phyloP scores from a whole-genome alignment of 2,329 filamentous ascomycete genomes.

The Paraphaeosphaeria sporulosa region DNA sequence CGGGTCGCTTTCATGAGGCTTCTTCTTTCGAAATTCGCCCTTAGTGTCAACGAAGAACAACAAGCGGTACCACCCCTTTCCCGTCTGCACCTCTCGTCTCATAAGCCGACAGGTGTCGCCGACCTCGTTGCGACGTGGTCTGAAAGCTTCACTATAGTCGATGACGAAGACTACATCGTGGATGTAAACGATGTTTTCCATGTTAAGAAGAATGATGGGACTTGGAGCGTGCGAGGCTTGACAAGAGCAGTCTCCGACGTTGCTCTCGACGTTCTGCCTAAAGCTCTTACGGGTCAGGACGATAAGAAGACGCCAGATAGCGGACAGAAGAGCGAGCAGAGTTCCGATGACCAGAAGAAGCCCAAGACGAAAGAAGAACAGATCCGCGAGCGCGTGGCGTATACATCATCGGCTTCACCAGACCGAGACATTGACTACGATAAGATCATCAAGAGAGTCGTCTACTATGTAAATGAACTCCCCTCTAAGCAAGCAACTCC shows the following conservation, averaged over 20 bases:
- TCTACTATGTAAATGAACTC: slow-evolving; percentile 72
- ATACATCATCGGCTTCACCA: slow-evolving; percentile 42
- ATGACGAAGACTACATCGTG: slow-evolving; percentile 75
- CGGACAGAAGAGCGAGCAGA: slow-evolving; percentile 27
- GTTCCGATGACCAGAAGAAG: slow-evolving; percentile 30
- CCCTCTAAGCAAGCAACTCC: slow-evolving; percentile 79
- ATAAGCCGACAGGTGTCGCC: slow-evolving; percentile 68
- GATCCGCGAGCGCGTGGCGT: slow-evolving; percentile 37
- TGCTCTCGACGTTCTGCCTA: slow-evolving; percentile 34
- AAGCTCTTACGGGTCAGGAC: slow-evolving; percentile 32
- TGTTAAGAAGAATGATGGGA: slow-evolving; percentile 70
- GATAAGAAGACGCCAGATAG: slow-evolving; percentile 29
- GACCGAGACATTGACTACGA: slow-evolving; percentile 78
- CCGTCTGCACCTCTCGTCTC: slow-evolving; percentile 79
- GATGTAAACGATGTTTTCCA: slow-evolving; percentile 85
- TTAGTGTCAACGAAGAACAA: slow-evolving; percentile 76
- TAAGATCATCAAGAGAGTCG: slow-evolving; percentile 74
- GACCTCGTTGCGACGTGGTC: slow-evolving; percentile 72
- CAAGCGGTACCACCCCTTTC: slow-evolving; percentile 80
- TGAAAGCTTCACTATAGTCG: slow-evolving; percentile 71
- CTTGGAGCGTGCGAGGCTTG: slow-evolving; percentile 38
- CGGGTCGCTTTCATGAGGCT: slow-evolving; percentile 80
- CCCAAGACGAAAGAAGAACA: slow-evolving; percentile 37
- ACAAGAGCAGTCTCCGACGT: slow-evolving; percentile 46
- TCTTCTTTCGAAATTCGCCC: slow-evolving; percentile 79